A percentile compares a stretch with the other conserved stretches of the same genome.
phyloP scores from a whole-genome alignment of 2,329 filamentous ascomycete species.

The Leptographium radiaticola region DNA sequence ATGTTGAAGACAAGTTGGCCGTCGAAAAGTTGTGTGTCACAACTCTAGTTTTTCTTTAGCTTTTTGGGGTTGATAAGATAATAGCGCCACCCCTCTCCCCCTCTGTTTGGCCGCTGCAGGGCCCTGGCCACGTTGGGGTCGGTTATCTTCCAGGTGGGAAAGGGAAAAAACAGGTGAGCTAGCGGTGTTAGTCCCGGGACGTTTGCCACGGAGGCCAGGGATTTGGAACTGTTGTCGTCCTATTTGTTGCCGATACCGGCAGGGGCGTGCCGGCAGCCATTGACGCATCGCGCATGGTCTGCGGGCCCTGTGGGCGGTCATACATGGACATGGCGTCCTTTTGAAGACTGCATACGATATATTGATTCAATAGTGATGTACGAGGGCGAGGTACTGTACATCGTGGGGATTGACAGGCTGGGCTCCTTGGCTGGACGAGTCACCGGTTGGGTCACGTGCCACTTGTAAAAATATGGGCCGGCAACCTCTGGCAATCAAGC shows the following conservation, averaged over 20 bases:
- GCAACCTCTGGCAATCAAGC: background rate
- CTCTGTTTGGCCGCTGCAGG: background rate
- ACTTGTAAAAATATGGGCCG: background rate
- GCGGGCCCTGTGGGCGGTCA: too few species aligned
- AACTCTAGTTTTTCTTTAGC: background rate
- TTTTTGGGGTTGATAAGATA: background rate
- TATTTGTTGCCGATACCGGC: slow-evolving; percentile 13
- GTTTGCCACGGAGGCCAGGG: background rate
- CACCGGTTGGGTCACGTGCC: background rate
- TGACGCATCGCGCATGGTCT: too few species aligned
- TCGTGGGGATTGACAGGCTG: too few species aligned
- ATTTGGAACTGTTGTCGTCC: slow-evolving; percentile 10
- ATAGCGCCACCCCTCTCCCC: too few species aligned
- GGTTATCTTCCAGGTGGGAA: background rate
- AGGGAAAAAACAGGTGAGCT: background rate
- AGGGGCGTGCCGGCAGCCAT: too few species aligned
- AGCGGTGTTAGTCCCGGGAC: background rate
- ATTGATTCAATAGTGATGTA: too few species aligned
- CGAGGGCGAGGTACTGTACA: too few species aligned
- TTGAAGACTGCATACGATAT: too few species aligned
- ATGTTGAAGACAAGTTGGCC: background rate
- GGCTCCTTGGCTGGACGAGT: too few species aligned
- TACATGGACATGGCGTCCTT: too few species aligned
- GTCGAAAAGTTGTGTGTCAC: background rate
- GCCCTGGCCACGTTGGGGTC: background rate